A percentile compares a stretch with the other conserved stretches of the same genome.
These are phyloP conservation scores for Chlorella sorokiniana DNA, from an alignment of 139 green algal species.

Conservation along the genomic window DNA sequence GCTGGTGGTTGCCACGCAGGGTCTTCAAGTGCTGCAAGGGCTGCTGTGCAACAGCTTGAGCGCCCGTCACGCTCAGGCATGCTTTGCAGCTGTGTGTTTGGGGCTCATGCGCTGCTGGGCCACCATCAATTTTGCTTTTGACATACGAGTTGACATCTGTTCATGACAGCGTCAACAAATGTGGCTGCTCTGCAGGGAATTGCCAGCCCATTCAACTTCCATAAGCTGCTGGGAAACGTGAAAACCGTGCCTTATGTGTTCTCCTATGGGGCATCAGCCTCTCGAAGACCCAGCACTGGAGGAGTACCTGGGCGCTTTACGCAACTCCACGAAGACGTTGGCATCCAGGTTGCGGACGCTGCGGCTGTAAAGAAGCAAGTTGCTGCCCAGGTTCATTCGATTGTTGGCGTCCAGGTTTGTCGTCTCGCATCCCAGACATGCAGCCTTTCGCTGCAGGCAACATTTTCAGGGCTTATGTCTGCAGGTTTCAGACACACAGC, in stretches of 20 bases:
- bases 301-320: too few relatives aligned
- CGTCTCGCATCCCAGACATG: too few relatives aligned
- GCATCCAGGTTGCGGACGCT: too few relatives aligned
- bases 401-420: too few relatives aligned
- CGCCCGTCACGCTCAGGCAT: neutral
- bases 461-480: neutral
- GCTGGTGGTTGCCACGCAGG: neutral
- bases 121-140: neutral
- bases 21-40: neutral
- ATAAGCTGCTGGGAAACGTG: neutral
- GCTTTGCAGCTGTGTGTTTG: neutral
- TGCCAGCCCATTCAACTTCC: conserved; percentile 6
- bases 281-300: too few relatives aligned
- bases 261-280: neutral
- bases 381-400: too few relatives aligned
- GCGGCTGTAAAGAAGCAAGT: too few relatives aligned
- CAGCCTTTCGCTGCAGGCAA: too few relatives aligned
- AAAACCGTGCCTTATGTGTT: neutral
- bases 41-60: neutral
- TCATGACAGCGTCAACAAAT: too few relatives aligned
- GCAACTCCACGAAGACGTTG: too few relatives aligned
- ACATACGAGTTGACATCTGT: neutral
- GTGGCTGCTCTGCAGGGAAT: neutral
- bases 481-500: conserved; percentile 35
- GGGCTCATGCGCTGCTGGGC: too few relatives aligned